Evolutionary conservation across 495 filamentous ascomycete species (phyloP).

Genomic region (Aspergillus bertholletiae): DNA sequence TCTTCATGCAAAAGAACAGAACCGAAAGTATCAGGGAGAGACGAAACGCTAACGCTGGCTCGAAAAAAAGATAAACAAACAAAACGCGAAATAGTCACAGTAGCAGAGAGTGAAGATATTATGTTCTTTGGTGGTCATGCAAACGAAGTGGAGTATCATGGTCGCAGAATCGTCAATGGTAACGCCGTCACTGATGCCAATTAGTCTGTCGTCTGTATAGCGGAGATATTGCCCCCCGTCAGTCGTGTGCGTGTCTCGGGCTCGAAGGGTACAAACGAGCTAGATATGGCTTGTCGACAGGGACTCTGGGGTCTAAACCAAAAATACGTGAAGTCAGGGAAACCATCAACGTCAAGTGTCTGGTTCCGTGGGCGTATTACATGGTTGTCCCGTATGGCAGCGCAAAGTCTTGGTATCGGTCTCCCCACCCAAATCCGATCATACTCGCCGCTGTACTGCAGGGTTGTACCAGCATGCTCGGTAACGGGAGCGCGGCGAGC

Average conservation of each 20-base stretch:
- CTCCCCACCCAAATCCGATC: constrained; percentile 73
- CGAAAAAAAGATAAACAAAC: constrained; percentile 21
- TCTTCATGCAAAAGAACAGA: constrained; percentile 42
- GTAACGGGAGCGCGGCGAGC: constrained; percentile 75
- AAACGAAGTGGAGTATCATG: constrained; percentile 50
- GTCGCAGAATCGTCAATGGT: constrained; percentile 39
- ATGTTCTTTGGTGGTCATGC: constrained; percentile 33
- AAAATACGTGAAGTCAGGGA: constrained; percentile 26
- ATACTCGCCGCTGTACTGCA: constrained; percentile 68
- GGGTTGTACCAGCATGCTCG: constrained; percentile 82
- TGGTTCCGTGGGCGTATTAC: constrained; percentile 34
- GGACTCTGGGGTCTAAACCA: constrained; percentile 22
- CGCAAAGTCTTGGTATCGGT: constrained; percentile 54
- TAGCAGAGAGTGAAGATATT: constrained; percentile 25
- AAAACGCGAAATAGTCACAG: constrained; percentile 3
- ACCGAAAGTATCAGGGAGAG: constrained; percentile 17
- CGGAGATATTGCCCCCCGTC: constrained; percentile 22
- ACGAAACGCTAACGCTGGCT: constrained; percentile 30
- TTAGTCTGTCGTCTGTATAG: constrained; percentile 34
- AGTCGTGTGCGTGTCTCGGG: constrained; percentile 27
- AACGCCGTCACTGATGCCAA: constrained; percentile 52
- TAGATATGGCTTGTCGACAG: constrained; percentile 14
- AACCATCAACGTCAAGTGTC: constrained; percentile 24
- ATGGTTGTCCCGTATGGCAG: constrained; percentile 58
- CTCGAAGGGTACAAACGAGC: constrained; percentile 10